Evolutionary conservation across 495 filamentous ascomycete species (phyloP), one percentile per base, ranked within the genome.

Genomic region (Parathielavia hyrcaniae): DNA sequence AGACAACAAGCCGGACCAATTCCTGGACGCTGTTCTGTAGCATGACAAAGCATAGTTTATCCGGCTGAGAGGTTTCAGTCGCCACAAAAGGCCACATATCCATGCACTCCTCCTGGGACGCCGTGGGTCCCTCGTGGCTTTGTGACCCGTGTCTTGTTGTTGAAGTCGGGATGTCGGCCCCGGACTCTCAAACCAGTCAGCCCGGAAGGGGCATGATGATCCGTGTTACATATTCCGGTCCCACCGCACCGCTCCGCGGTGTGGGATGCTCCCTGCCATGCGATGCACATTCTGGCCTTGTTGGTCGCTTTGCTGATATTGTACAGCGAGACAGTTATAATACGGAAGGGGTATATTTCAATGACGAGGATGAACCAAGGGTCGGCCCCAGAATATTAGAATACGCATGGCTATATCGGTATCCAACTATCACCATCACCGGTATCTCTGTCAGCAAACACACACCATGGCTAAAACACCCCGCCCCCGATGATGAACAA

Each of bases 401-500:
- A 2, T 30, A 6, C 6, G 26, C 26, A 47, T 49, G 34, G 32
- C n/a, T 40, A 57, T 39, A 49, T 32, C 32, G 9, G 32, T 47
- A 32, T 32, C 45, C 32, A 23, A 22, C 10, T 17, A 38, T 39
- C 20, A 41, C 46, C 40, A 26, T 30, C 23, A 32, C 7, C 16
- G n/a, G n/a, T n/a, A 22, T 20, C 47, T n/a, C 4, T 14, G 20
- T 7, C 34, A n/a, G 12, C 13, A 14, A 23, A 36, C 34, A 53
- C 22, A 3, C 17, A 4, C 35, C 4, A n/a, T n/a, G 17, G 65
- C 50, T 51, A 78, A 60, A 79, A 79, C 35, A 93, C 90, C 16
- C 90, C 91, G 7, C 91, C 91, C 3, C 91, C 91, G 66, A 96
- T 90, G 49, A 98, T 95, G 68, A 97, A 99, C 9, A 97, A 67